Conservation (phyloP, 169 alveolate species). For the Cryptosporidium sp. region DNA sequence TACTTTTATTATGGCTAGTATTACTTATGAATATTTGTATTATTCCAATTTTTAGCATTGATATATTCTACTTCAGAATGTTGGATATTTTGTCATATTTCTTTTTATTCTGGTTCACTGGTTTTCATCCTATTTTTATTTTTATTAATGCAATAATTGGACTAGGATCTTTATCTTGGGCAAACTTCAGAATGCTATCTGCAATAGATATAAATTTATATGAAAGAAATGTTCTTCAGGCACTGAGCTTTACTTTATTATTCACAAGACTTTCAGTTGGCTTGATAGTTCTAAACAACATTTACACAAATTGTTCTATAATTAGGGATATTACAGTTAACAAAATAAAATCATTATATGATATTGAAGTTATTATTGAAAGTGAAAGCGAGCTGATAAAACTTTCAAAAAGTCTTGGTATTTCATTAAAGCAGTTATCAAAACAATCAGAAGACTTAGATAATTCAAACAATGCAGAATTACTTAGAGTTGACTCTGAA, state of each 20-base stretch:
- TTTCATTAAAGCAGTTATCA: slow-evolving; percentile 38
- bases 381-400: slow-evolving; percentile 54
- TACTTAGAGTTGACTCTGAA: slow-evolving; percentile 19
- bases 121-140: slow-evolving; percentile 66
- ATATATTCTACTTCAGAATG: slow-evolving; percentile 45
- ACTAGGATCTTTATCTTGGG: slow-evolving; percentile 36
- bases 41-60: slow-evolving; percentile 48
- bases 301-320: slow-evolving; percentile 58
- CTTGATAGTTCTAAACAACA: slow-evolving; percentile 22
- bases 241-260: slow-evolving; percentile 36
- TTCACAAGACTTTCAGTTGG: slow-evolving; percentile 65
- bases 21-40: slow-evolving; percentile 59
- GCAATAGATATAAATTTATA: slow-evolving; percentile 18
- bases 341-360: slow-evolving; percentile 30
- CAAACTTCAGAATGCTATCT: slow-evolving; percentile 41
- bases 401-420: slow-evolving; percentile 45
- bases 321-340: slow-evolving; percentile 59
- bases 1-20: slow-evolving; percentile 57
- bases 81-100: slow-evolving; percentile 49
- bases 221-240: slow-evolving; percentile 13
- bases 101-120: slow-evolving; percentile 69
- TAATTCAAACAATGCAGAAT: background rate
- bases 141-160: slow-evolving; percentile 41
- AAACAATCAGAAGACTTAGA: slow-evolving; percentile 18
- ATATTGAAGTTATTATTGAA: slow-evolving; percentile 56